These are phyloP conservation scores for Cytospora paraplurivora DNA, from an alignment of 2,329 filamentous ascomycete genomes.

Conservation along the genomic window DNA sequence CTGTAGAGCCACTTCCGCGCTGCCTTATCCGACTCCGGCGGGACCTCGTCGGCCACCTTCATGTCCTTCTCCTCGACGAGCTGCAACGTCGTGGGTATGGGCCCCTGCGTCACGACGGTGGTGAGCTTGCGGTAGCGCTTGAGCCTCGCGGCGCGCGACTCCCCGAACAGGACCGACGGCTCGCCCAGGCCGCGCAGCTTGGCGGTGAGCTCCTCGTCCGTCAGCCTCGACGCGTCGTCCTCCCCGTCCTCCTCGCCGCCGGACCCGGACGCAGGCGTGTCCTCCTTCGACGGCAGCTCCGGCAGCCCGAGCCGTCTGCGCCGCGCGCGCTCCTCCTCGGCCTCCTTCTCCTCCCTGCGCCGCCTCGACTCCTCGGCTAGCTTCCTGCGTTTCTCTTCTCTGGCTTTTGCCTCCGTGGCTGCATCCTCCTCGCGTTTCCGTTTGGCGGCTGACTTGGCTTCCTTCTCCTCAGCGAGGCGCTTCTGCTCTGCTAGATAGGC, in stretches of 20 bases:
- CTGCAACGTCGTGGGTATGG: constrained; percentile 82
- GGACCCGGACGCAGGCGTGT: constrained; percentile 14
- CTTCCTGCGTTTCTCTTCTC: constrained; percentile 79
- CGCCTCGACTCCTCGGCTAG: constrained; percentile 79
- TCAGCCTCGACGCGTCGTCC: constrained; percentile 60
- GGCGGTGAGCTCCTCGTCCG: constrained; percentile 67
- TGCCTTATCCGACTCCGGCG: constrained; percentile 61
- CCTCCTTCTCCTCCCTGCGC: constrained; percentile 71
- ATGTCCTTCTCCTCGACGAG: constrained; percentile 84
- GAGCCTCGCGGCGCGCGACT: constrained; percentile 69
- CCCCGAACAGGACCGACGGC: constrained; percentile 78
- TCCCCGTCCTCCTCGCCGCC: constrained; percentile 43
- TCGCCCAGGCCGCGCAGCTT: constrained; percentile 73
- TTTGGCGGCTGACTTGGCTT: constrained; percentile 72
- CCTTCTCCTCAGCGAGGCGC: constrained; percentile 69
- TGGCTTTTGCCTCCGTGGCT: constrained; percentile 64
- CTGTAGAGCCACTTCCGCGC: constrained; percentile 74
- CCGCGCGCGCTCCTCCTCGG: constrained; percentile 70
- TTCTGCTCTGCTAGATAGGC: constrained; percentile 83
- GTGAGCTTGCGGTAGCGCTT: constrained; percentile 70
- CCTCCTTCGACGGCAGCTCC: constrained; percentile 55
- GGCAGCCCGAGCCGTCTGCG: constrained; percentile 80
- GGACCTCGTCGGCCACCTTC: constrained; percentile 70
- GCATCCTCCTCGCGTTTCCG: constrained; percentile 89
- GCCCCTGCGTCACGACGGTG: constrained; percentile 67